Percentiles rank a stretch among this genome's conserved stretches.
These are phyloP conservation scores for Colletotrichum musicola DNA, from an alignment of 2,329 filamentous ascomycete species.

Conservation along the genomic window DNA sequence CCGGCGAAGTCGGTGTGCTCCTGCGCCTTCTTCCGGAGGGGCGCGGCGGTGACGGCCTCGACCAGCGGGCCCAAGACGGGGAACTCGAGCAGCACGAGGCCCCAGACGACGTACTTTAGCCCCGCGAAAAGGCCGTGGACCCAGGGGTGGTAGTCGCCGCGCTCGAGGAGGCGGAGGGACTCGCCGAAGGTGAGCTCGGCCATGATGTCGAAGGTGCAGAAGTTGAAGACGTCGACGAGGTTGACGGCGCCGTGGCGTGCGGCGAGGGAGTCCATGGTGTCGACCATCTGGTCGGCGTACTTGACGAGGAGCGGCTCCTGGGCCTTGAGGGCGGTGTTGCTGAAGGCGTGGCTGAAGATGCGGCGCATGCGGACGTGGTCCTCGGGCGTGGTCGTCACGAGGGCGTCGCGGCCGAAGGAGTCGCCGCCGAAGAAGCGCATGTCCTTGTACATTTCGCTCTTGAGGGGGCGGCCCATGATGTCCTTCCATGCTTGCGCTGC, in stretches of 20 bases:
- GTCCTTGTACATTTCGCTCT: constrained; percentile 33
- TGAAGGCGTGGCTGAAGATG: constrained; percentile 43
- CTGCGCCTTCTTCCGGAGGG: constrained; percentile 29
- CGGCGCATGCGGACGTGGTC: constrained; percentile 36
- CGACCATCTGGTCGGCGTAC: constrained; percentile 55
- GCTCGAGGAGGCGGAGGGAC: constrained; percentile 45
- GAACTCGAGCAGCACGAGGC: constrained; percentile 29
- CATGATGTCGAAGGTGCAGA: constrained; percentile 47
- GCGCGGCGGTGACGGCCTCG: constrained; percentile 16
- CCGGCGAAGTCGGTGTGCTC: constrained; percentile 29
- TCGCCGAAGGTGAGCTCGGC: constrained; percentile 48
- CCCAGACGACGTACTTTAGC: constrained; percentile 26
- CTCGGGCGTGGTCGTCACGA: constrained; percentile 40
- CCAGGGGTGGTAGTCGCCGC: constrained; percentile 43
- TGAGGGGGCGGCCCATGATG: constrained; percentile 32
- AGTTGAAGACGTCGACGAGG: constrained; percentile 43
- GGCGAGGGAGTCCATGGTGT: constrained; percentile 44
- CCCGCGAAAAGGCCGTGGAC: constrained; percentile 43
- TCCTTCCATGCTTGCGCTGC: constrained; percentile 39
- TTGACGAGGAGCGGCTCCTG: constrained; percentile 47
- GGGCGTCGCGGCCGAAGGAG: constrained; percentile 30
- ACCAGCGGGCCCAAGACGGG: constrained; percentile 30
- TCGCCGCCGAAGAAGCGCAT: constrained; percentile 37
- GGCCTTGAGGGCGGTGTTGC: constrained; percentile 41
- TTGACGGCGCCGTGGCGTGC: constrained; percentile 13